Percentiles rank a stretch among this genome's conserved stretches.
Evolutionary conservation across 108 stramenopile genomes (phyloP).

Genomic region (Cyclotella kingstonii): DNA sequence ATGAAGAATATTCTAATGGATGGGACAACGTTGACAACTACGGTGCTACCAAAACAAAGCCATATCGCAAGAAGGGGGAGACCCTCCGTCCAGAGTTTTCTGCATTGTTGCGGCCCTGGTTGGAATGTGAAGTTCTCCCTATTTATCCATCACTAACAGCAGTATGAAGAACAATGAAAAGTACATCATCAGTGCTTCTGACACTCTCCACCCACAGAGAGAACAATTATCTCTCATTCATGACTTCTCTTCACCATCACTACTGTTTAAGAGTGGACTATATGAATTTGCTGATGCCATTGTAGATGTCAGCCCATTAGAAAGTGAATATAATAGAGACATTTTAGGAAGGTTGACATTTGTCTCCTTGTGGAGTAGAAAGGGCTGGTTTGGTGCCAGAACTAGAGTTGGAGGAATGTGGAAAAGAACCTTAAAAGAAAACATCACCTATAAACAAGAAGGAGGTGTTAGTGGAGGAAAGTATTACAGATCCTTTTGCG

Average conservation of each 20-base stretch:
- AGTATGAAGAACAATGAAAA: no score
- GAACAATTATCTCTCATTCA: constrained; percentile 12
- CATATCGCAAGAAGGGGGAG: constrained; percentile 12
- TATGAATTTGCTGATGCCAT: constrained; percentile 70
- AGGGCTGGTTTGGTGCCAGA: constrained; percentile 40
- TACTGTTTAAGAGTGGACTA: constrained; percentile 59
- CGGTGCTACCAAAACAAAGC: not conserved
- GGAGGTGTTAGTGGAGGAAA: not conserved
- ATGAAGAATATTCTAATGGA: not conserved
- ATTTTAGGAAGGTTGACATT: constrained; percentile 71
- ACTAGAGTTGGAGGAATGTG: no score
- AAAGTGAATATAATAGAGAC: constrained; percentile 73
- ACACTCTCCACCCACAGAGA: constrained; percentile 33
- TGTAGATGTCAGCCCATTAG: constrained; percentile 75
- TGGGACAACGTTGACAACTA: constrained; percentile 2
- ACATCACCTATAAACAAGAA: not conserved
- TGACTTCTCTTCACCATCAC: constrained; percentile 9
- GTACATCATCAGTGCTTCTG: no score
- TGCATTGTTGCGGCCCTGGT: no score
- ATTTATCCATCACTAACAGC: no score
- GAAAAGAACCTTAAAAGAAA: not conserved
- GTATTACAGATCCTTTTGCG: constrained; percentile 27
- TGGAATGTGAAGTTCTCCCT: no score
- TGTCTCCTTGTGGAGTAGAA: constrained; percentile 34
- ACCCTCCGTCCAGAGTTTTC: constrained; percentile 23